A percentile compares a stretch with the other conserved stretches of the same genome.
Evolutionary conservation across 345 rosid species (phyloP).

Genomic region (Citrus inodora): DNA sequence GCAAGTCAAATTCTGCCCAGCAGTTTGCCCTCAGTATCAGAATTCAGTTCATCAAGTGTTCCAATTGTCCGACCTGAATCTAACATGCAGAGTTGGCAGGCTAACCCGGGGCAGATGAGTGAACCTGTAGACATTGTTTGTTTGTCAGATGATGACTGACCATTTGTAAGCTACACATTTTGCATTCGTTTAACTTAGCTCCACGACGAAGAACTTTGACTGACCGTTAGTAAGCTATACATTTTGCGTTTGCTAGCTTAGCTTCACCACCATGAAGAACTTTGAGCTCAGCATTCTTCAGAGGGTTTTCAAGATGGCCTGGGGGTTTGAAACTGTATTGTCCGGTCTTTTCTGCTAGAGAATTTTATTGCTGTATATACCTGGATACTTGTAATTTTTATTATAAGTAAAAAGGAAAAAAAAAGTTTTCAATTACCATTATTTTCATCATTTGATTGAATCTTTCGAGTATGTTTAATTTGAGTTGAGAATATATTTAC

Average conservation of each 20-base stretch:
- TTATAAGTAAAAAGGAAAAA: neutral
- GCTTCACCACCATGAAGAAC: neutral
- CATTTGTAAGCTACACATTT: neutral
- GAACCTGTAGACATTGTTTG: conserved; percentile 38
- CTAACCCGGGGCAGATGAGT: neutral
- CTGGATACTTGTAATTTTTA: neutral
- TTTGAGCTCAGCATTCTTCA: neutral
- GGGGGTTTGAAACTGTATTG: neutral
- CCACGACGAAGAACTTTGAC: neutral
- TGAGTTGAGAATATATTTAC: too few relatives aligned
- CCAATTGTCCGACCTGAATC: conserved; percentile 8
- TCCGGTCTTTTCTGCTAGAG: neutral
- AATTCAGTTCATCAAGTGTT: conserved; percentile 3
- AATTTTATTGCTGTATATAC: neutral
- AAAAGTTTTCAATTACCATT: neutral
- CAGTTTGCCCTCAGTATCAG: conserved; percentile 5
- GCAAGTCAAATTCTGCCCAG: conserved; percentile 7
- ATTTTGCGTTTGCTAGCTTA: neutral
- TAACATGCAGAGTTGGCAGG: neutral
- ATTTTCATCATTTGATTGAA: neutral
- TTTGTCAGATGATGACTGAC: conserved; percentile 59
- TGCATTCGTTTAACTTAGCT: neutral
- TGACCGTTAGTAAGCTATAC: conserved; percentile 10
- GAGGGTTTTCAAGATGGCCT: neutral
- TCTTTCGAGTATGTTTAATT: too few relatives aligned